phyloP scores from a whole-genome alignment of 225 moss, liverwort and hornwort species.

The Lunularia cruciata region DNA sequence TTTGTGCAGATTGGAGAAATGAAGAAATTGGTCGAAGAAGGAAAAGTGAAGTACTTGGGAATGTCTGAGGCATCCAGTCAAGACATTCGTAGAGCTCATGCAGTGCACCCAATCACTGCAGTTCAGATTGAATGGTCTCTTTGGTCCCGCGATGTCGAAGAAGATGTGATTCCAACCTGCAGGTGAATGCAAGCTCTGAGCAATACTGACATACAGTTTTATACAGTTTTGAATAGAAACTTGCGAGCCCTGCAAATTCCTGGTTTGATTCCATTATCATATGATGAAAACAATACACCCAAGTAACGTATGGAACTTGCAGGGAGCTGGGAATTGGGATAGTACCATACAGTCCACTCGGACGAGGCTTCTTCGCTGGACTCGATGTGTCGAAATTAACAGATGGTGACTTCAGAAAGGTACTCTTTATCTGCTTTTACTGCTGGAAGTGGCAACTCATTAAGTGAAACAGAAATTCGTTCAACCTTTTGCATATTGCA shows the following conservation, averaged over 20 bases:
- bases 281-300: background rate
- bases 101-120: conserved; percentile 56
- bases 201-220: no score
- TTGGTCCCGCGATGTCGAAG: conserved; percentile 52
- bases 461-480: no score
- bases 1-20: conserved; percentile 36
- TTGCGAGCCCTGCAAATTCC: no score
- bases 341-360: conserved; percentile 46
- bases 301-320: background rate
- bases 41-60: conserved; percentile 55
- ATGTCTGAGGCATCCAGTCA: conserved; percentile 44
- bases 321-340: conserved; percentile 49
- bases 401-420: conserved; percentile 37
- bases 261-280: no score
- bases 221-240: background rate
- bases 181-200: conserved; percentile 15
- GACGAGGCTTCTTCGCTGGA: conserved; percentile 48
- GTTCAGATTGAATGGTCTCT: conserved; percentile 50
- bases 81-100: conserved; percentile 51
- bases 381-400: conserved; percentile 2
- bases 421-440: conserved; percentile 9
- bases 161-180: conserved; percentile 54
- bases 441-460: no score
- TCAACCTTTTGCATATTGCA: no score
- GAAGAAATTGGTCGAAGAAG: conserved; percentile 46